Base-by-base conservation (phyloP, 768 basidiomycete species). In the Hericium alpestre region DNA sequence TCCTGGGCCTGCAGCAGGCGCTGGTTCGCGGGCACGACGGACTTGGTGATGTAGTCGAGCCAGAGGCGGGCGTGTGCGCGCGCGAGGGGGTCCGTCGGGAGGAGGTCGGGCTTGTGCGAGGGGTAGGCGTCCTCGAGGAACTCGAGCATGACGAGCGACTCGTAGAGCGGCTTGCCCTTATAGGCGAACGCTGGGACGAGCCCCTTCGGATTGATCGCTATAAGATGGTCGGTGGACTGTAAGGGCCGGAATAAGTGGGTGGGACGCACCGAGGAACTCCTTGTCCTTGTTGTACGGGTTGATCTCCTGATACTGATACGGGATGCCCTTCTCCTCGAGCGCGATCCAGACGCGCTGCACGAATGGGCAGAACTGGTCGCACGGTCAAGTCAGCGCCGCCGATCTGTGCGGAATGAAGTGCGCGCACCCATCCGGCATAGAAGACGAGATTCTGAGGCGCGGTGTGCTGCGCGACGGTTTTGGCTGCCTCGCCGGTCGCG, bases 241-340 rank as follows among this genome's bases (percentile, higher is more conserved):
- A 57, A 37, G 12, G 18, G 43, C 27, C 18, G 37, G 23, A 20
- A 51, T 5, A 38, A 16, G 38, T 25, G 16, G 11, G 41, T 16
- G 15, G 41, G 32, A 56, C 73, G 38, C 58, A 78, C 79, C 76
- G 32, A 82, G 70, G 64, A 81, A 81, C 43, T 78, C 73, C 15
- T 74, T 69, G 63, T 80, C 81, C 62, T 86, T 86, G 69, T 82
- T 83, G 73, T 86, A 87, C 2, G 84, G 83, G 67, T 85, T 83
- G 20, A 81, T 76, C 64, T 86, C 82, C 58, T 77, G 76, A 65
- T 84, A 85, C 59, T 83, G 82, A 63, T 87, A 87, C 1, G 80
- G 79, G 27, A 87, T 79, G 0, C 77, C 77, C 55, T 75, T 79
- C 65, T 86, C 85, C 64, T 88, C 84, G 4, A 87, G 72, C 0